A percentile compares a stretch with the other conserved stretches of the same genome.
Evolutionary conservation across 805 yeast genomes (phyloP).

Genomic region (Yarrowia sp.): DNA sequence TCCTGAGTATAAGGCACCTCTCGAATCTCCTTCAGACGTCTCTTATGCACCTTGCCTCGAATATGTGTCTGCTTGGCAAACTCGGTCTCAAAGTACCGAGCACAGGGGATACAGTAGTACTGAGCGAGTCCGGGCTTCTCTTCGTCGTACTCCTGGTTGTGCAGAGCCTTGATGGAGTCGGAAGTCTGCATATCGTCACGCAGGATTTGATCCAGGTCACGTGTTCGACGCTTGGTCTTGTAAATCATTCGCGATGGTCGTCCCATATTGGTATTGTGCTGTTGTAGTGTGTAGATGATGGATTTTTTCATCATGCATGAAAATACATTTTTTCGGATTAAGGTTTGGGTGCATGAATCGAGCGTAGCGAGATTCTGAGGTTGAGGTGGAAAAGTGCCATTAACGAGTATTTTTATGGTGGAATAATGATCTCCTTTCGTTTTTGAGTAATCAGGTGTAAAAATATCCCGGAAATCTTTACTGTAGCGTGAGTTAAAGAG

Average conservation of each 20-base stretch:
- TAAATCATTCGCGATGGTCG: slow-evolving; percentile 78
- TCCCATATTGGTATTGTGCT: slow-evolving; percentile 62
- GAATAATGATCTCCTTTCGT: too few species aligned
- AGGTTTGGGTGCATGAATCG: not conserved
- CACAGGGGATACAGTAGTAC: slow-evolving; percentile 91
- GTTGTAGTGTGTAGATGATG: not conserved
- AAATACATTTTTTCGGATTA: slow-evolving; percentile 19
- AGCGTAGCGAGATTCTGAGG: not conserved
- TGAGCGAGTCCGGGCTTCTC: slow-evolving; percentile 92
- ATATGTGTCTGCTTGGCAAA: slow-evolving; percentile 68
- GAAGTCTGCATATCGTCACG: slow-evolving; percentile 67
- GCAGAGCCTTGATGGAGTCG: slow-evolving; percentile 60
- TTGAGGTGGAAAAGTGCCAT: too few species aligned
- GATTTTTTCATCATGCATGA: not conserved
- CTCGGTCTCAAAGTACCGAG: slow-evolving; percentile 82
- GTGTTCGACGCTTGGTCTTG: slow-evolving; percentile 58
- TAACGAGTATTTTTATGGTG: not conserved
- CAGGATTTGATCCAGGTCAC: slow-evolving; percentile 72
- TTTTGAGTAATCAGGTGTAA: too few species aligned
- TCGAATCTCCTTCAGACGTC: slow-evolving; percentile 74
- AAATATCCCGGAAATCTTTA: too few species aligned
- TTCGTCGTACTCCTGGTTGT: slow-evolving; percentile 86
- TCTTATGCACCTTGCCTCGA: slow-evolving; percentile 76
- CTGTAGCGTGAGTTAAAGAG: too few species aligned
- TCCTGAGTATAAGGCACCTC: slow-evolving; percentile 80